phyloP scores from a whole-genome alignment of 2,329 filamentous ascomycete genomes.

The Fusarium brevicatenulatum region DNA sequence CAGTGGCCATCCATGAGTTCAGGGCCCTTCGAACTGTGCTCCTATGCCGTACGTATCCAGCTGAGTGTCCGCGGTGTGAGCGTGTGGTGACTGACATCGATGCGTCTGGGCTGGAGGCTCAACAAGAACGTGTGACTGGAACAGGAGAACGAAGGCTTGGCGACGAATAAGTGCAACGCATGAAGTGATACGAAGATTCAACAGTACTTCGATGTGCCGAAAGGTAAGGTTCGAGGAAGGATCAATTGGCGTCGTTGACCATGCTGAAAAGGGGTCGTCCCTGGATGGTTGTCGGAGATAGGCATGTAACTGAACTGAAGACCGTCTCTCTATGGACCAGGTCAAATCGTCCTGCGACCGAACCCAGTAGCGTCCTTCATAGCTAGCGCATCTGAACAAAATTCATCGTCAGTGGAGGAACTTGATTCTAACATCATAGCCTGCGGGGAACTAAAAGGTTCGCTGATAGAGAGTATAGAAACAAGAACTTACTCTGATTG shows the following conservation, averaged over 20 bases:
- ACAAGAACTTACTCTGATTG: background rate
- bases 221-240: background rate
- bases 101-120: background rate
- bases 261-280: conserved; percentile 2
- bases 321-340: background rate
- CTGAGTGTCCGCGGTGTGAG: background rate
- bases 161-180: background rate
- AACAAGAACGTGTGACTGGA: background rate
- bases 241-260: background rate
- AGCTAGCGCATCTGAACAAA: background rate
- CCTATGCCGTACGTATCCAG: background rate
- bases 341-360: background rate
- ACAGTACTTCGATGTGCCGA: background rate
- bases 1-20: background rate
- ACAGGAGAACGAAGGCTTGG: background rate
- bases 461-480: background rate
- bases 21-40: background rate
- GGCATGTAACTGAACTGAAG: background rate
- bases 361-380: background rate
- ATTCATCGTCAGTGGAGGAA: background rate
- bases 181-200: background rate
- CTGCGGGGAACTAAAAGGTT: background rate
- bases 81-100: background rate
- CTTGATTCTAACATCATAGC: background rate
- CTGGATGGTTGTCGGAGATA: background rate